Evolutionary conservation across 2,329 filamentous ascomycete genomes (phyloP), one percentile per base, ranked within the genome.

Genomic region (Claviceps purpurea): DNA sequence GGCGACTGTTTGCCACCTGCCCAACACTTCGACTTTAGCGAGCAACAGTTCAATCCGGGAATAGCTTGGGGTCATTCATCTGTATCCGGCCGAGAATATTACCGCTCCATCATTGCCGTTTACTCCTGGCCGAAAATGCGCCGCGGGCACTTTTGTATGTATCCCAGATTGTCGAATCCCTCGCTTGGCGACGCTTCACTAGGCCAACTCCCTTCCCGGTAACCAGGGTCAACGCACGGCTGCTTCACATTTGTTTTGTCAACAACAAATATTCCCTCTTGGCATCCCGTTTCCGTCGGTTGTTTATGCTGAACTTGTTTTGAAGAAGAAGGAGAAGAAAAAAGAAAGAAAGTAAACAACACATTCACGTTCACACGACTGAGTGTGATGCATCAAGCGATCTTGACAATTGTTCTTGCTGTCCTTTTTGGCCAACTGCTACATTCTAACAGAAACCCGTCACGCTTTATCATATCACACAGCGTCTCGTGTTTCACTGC

Each of bases 1-100:
- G 10, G 14, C 42, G 41, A 20, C 49, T 22, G 26, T 44, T 14
- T 26, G 40, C 49, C 55, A 51, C 48, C 52, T 57, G 54, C 50
- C 52, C 34, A 14, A 40, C 52, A 43, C 34, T 37, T 8, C 20
- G 11, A 14, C 24, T 30, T 22, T 22, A 46, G 34, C 49, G 42
- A 50, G 49, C 24, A 38, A 44, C 49, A 22, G 20, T 10, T 18
- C 11, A 5, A 26, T 40, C 2, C 7, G 18, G 6, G 13, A 42
- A 18, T 42, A 34, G 10, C 16, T 24, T 16, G 11, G 16, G 26
- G 47, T 40, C 40, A 50, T 11, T 44, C 48, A 44, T 16, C 30
- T 34, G 30, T 34, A 11, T 34, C 30, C 24, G 30, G 13, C 24
- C 40, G 40, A 50, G 40, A 43, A 50, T 43, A 16, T 22, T 18